Conservation (phyloP, 345 rosid species). For the Acer saccharum region DNA sequence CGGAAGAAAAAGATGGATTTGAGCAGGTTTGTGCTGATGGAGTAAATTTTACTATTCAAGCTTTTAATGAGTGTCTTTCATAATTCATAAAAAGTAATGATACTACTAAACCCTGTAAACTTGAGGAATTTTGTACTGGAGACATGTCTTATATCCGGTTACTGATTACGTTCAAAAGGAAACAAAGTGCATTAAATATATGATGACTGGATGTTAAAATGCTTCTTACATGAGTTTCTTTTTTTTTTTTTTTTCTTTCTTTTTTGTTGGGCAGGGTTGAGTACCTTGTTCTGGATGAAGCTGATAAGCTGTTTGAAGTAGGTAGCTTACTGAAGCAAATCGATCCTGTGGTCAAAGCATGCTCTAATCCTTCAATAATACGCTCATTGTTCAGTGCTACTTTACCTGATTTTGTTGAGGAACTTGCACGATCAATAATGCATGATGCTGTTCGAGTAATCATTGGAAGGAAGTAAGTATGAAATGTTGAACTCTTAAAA, state of each 20-base stretch:
- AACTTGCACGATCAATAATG: constrained; percentile 92
- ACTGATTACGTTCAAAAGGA: constrained; percentile 2
- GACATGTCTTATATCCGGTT: neutral
- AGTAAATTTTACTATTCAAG: neutral
- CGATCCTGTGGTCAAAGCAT: constrained; percentile 86
- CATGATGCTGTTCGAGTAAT: constrained; percentile 96
- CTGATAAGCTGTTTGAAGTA: constrained; percentile 95
- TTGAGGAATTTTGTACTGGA: neutral
- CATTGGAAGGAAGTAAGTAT: constrained; percentile 84
- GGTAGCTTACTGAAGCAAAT: constrained; percentile 78
- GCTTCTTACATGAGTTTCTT: constrained; percentile 1
- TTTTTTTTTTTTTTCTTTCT: too few species aligned
- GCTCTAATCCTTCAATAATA: constrained; percentile 83
- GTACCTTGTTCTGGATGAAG: constrained; percentile 94
- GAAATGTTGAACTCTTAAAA: constrained; percentile 7
- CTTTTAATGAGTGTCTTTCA: neutral
- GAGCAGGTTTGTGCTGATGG: constrained; percentile 63
- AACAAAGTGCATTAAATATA: neutral
- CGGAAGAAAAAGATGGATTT: constrained; percentile 72
- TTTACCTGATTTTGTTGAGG: constrained; percentile 91
- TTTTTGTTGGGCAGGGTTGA: constrained; percentile 63
- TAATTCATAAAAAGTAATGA: neutral
- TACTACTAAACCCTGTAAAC: neutral
- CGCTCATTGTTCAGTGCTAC: constrained; percentile 97
- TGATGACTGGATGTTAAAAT: neutral